Conservation (phyloP, 352 stramenopile genomes). For the Globisporangium lucens region DNA sequence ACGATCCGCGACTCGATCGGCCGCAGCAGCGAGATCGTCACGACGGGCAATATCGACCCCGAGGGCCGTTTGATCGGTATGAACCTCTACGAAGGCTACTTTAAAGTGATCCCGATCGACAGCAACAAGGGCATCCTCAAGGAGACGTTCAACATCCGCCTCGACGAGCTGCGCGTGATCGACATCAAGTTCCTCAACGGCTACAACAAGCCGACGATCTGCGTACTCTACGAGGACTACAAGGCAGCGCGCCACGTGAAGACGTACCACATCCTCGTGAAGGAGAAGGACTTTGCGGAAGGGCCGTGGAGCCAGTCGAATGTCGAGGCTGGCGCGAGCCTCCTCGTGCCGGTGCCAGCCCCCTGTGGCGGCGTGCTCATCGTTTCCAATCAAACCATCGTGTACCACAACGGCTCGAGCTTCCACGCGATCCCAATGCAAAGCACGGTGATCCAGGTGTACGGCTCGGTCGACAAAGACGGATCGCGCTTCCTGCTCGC, state of each 20-base stretch:
- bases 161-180: constrained; percentile 91
- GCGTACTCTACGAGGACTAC: constrained; percentile 91
- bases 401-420: constrained; percentile 88
- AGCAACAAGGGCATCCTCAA: constrained; percentile 67
- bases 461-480: constrained; percentile 85
- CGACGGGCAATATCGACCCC: constrained; percentile 86
- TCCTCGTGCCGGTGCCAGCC: constrained; percentile 86
- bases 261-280: constrained; percentile 89
- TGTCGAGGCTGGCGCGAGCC: constrained; percentile 82
- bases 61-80: constrained; percentile 86
- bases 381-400: constrained; percentile 90
- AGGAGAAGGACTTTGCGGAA: constrained; percentile 89
- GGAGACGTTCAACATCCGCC: constrained; percentile 90
- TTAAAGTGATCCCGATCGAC: constrained; percentile 90
- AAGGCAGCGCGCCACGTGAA: constrained; percentile 89
- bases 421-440: constrained; percentile 92
- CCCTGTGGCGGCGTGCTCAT: constrained; percentile 87
- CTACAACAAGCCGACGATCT: constrained; percentile 87
- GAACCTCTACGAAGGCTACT: constrained; percentile 91
- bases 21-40: constrained; percentile 86
- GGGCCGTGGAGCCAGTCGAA: constrained; percentile 89
- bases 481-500: constrained; percentile 87
- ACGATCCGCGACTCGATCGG: constrained; percentile 86
- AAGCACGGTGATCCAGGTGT: constrained; percentile 88
- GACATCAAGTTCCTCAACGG: constrained; percentile 93